Percentiles rank a stretch among this genome's conserved stretches.
These are phyloP conservation scores for Citrullus mucosospermus DNA, from an alignment of 306 rosid species.

Conservation along the genomic window DNA sequence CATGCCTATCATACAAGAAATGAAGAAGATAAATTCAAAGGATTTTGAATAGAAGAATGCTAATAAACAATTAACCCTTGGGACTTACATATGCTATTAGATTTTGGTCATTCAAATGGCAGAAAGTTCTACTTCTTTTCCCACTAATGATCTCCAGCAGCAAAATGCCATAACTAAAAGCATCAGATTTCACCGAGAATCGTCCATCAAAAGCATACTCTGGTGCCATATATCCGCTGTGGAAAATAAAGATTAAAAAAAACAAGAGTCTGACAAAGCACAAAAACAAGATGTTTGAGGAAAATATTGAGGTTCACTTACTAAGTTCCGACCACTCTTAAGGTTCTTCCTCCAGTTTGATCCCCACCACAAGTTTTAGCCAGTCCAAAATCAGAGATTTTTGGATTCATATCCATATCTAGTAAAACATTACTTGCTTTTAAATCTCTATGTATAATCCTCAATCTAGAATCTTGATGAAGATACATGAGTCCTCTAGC, in stretches of 20 bases:
- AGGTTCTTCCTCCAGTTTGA: conserved; percentile 8
- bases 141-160: conserved; percentile 18
- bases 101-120: not conserved
- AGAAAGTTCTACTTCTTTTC: conserved; percentile 2
- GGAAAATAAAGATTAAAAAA: not conserved
- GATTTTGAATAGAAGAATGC: not conserved
- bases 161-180: conserved; percentile 12
- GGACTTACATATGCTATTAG: not conserved
- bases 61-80: not conserved
- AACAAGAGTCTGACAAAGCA: not conserved
- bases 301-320: conserved; percentile 1
- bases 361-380: conserved; percentile 17
- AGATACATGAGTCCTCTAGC: conserved; percentile 17
- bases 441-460: conserved; percentile 21
- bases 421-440: conserved; percentile 16
- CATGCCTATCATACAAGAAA: conserved; percentile 16
- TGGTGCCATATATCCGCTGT: conserved; percentile 22
- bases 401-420: conserved; percentile 14
- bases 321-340: conserved; percentile 18
- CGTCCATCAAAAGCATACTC: conserved; percentile 14
- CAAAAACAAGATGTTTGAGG: not conserved
- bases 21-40: not conserved
- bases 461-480: conserved; percentile 23
- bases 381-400: conserved; percentile 19
- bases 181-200: conserved; percentile 12